A percentile compares a stretch with the other conserved stretches of the same genome.
These are phyloP conservation scores for Penicillium sp. DNA, from an alignment of 2,329 filamentous ascomycete species.

Conservation along the genomic window DNA sequence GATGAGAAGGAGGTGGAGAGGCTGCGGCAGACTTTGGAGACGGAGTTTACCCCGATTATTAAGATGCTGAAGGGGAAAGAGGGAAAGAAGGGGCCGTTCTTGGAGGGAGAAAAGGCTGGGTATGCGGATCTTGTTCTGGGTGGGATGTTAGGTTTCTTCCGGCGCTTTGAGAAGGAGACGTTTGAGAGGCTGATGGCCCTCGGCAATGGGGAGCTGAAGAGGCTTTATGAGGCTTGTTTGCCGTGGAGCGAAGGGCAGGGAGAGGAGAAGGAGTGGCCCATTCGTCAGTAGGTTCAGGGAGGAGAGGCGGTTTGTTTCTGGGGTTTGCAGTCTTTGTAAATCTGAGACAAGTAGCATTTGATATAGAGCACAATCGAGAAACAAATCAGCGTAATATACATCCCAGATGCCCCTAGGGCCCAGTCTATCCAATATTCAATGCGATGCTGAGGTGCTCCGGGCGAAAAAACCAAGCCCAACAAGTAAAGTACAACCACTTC, in stretches of 20 bases:
- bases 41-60: conserved; percentile 20
- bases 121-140: conserved; percentile 33
- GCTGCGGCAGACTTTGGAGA: conserved; percentile 20
- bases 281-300: conserved; percentile 13
- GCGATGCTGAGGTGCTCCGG: conserved; percentile 8
- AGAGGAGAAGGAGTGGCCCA: conserved; percentile 33
- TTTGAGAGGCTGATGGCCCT: conserved; percentile 25
- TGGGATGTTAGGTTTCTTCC: conserved; percentile 26
- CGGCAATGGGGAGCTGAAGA: conserved; percentile 29
- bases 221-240: conserved; percentile 30
- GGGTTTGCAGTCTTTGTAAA: background rate
- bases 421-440: conserved; percentile 16
- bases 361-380: conserved; percentile 28
- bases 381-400: conserved; percentile 32
- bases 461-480: conserved; percentile 7
- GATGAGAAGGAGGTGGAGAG: conserved; percentile 20
- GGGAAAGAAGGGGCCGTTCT: conserved; percentile 34
- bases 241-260: conserved; percentile 36
- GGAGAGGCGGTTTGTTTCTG: background rate
- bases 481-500: conserved; percentile 12
- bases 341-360: conserved; percentile 19
- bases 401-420: conserved; percentile 12
- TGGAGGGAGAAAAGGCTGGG: conserved; percentile 32
- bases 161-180: conserved; percentile 22
- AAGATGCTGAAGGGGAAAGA: conserved; percentile 28